A percentile compares a stretch with the other conserved stretches of the same genome.
Conservation (phyloP, 2,329 filamentous ascomycete genomes). For the Juglanconis sp. region DNA sequence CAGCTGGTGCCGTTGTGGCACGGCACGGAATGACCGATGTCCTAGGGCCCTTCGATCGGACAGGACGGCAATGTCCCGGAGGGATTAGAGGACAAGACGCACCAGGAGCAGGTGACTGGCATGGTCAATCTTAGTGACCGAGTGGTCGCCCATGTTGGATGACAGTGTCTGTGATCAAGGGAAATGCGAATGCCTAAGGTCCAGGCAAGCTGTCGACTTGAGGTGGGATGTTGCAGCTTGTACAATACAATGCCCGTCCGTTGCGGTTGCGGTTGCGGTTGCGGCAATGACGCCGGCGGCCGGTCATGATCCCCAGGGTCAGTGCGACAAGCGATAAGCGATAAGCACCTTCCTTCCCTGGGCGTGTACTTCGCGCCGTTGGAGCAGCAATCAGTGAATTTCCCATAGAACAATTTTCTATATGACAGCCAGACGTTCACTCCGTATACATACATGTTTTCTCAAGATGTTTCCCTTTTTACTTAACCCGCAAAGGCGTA, state of each 20-base stretch:
- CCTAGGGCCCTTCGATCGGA: too few relatives aligned
- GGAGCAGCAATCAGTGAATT: too few relatives aligned
- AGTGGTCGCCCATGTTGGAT: constrained; percentile 54
- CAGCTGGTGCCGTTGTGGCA: not conserved
- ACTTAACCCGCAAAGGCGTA: too few relatives aligned
- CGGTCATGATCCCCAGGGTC: constrained; percentile 2
- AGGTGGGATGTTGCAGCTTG: not conserved
- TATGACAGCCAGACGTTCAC: too few relatives aligned
- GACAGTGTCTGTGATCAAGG: not conserved
- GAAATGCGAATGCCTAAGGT: not conserved
- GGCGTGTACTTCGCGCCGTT: too few relatives aligned
- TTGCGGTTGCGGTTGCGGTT: not conserved
- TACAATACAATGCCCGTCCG: not conserved
- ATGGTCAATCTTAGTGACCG: constrained; percentile 67
- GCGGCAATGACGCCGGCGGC: constrained; percentile 6
- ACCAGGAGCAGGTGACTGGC: constrained; percentile 74
- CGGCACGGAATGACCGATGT: too few relatives aligned
- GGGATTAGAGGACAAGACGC: constrained; percentile 25
- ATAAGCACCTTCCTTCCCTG: not conserved
- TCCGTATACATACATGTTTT: too few relatives aligned
- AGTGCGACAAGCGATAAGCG: constrained; percentile 12
- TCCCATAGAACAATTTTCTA: too few relatives aligned
- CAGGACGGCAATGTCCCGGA: not conserved
- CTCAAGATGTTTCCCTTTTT: too few relatives aligned
- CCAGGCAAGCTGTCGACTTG: not conserved